Evolutionary conservation across 2,329 filamentous ascomycete species (phyloP).

Genomic region (Cladosporium sp.): DNA sequence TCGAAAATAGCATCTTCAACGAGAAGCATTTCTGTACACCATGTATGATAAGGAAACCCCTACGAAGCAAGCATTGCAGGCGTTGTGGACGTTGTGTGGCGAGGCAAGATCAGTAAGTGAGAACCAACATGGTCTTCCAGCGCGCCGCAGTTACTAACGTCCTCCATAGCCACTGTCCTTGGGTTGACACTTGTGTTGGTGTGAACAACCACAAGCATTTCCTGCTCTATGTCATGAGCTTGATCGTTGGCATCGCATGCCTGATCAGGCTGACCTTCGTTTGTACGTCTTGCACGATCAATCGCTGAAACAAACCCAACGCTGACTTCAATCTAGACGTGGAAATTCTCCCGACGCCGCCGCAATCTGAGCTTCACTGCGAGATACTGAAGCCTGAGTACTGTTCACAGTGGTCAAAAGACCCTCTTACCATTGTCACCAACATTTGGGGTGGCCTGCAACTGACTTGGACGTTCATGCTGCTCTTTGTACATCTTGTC

Average conservation of each 20-base stretch:
- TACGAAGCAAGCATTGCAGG: slow-evolving; percentile 94
- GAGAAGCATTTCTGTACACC: slow-evolving; percentile 90
- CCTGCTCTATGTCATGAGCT: slow-evolving; percentile 78
- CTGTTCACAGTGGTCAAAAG: slow-evolving; percentile 75
- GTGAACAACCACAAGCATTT: slow-evolving; percentile 97
- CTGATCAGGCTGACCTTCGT: slow-evolving; percentile 72
- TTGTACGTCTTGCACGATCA: slow-evolving; percentile 55
- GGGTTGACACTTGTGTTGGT: slow-evolving; percentile 95
- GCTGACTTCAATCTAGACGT: slow-evolving; percentile 25
- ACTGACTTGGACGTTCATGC: slow-evolving; percentile 95
- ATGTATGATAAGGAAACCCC: slow-evolving; percentile 90
- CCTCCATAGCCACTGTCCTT: slow-evolving; percentile 80
- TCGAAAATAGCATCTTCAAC: slow-evolving; percentile 85
- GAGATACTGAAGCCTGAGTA: slow-evolving; percentile 72
- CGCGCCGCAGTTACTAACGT: slow-evolving; percentile 14
- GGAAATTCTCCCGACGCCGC: slow-evolving; percentile 49
- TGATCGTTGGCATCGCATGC: slow-evolving; percentile 72
- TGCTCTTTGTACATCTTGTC: slow-evolving; percentile 88
- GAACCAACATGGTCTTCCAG: background rate
- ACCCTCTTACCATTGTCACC: slow-evolving; percentile 80
- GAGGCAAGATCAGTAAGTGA: slow-evolving; percentile 88
- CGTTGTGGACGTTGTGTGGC: slow-evolving; percentile 89
- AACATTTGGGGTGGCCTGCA: slow-evolving; percentile 79
- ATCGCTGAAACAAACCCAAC: slow-evolving; percentile 40
- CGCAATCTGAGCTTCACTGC: slow-evolving; percentile 57